Evolutionary conservation across 2,329 filamentous ascomycete genomes (phyloP).

Genomic region (Cladophialophora carrionii): DNA sequence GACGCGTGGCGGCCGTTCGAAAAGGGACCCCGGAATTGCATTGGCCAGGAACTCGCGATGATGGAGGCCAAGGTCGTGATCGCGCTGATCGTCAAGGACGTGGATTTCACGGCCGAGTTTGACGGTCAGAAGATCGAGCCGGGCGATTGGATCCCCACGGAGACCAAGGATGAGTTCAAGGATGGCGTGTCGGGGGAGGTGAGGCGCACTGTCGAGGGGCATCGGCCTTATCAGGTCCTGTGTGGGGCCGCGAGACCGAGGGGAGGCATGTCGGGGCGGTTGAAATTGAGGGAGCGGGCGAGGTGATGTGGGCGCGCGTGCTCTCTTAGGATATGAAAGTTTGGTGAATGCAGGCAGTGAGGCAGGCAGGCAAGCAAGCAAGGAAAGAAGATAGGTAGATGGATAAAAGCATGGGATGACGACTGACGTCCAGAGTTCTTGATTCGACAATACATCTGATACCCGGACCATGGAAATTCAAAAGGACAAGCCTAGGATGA

Average conservation of each 20-base stretch:
- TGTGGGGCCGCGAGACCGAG: conserved; percentile 30
- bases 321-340: neutral
- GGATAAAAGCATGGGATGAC: too few relatives aligned
- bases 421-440: too few relatives aligned
- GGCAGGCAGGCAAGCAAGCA: too few relatives aligned
- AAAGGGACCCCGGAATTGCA: conserved; percentile 58
- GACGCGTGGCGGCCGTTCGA: conserved; percentile 61
- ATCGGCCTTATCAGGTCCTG: conserved; percentile 32
- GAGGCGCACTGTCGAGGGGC: conserved; percentile 33
- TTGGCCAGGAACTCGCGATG: conserved; percentile 61
- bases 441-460: too few relatives aligned
- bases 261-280: conserved; percentile 32
- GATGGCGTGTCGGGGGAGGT: conserved; percentile 14
- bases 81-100: conserved; percentile 54
- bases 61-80: conserved; percentile 58
- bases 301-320: too few relatives aligned
- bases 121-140: conserved; percentile 38
- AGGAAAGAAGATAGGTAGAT: too few relatives aligned
- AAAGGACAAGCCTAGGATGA: too few relatives aligned
- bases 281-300: conserved; percentile 23
- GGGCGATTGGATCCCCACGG: conserved; percentile 21
- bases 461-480: too few relatives aligned
- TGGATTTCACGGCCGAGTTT: conserved; percentile 53
- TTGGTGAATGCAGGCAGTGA: too few relatives aligned
- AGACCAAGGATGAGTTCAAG: conserved; percentile 28